These are phyloP conservation scores for Picea glauca DNA, from an alignment of 75 land plant genomes.

Conservation along the genomic window DNA sequence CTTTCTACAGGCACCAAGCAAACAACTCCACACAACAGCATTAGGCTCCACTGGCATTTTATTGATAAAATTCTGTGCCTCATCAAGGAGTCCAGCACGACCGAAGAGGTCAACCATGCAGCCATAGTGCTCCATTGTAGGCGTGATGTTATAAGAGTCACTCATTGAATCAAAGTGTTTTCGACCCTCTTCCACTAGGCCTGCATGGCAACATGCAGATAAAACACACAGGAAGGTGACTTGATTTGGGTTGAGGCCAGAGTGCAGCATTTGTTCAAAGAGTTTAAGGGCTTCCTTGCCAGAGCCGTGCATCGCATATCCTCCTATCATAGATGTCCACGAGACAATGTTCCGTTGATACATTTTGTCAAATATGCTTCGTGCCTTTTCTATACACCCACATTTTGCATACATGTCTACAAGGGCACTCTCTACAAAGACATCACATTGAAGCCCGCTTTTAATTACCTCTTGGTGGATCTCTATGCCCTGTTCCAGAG, in stretches of 20 bases:
- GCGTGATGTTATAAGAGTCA: conserved; percentile 19
- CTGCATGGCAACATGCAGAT: conserved; percentile 37
- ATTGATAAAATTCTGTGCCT: conserved; percentile 27
- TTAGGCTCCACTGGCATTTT: conserved; percentile 40
- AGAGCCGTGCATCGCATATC: conserved; percentile 49
- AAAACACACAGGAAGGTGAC: conserved; percentile 39
- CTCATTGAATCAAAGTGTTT: conserved; percentile 29
- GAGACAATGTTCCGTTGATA: conserved; percentile 27
- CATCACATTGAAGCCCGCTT: conserved; percentile 20
- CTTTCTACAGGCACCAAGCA: conserved; percentile 34
- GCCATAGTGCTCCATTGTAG: conserved; percentile 46
- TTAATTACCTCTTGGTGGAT: conserved; percentile 24
- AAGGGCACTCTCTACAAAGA: conserved; percentile 25
- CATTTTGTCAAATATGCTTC: conserved; percentile 25
- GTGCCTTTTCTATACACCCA: conserved; percentile 40
- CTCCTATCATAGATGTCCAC: conserved; percentile 67
- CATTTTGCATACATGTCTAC: conserved; percentile 52
- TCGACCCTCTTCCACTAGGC: conserved; percentile 33
- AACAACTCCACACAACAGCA: conserved; percentile 31
- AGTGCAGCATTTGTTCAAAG: conserved; percentile 41
- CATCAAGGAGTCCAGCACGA: conserved; percentile 39
- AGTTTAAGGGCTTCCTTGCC: conserved; percentile 33
- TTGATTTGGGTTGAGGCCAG: conserved; percentile 30
- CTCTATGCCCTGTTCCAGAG: conserved; percentile 21
- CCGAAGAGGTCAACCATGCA: conserved; percentile 37